Base-by-base conservation (phyloP, 2,329 filamentous ascomycete species). In the Hypoxylon sp. region DNA sequence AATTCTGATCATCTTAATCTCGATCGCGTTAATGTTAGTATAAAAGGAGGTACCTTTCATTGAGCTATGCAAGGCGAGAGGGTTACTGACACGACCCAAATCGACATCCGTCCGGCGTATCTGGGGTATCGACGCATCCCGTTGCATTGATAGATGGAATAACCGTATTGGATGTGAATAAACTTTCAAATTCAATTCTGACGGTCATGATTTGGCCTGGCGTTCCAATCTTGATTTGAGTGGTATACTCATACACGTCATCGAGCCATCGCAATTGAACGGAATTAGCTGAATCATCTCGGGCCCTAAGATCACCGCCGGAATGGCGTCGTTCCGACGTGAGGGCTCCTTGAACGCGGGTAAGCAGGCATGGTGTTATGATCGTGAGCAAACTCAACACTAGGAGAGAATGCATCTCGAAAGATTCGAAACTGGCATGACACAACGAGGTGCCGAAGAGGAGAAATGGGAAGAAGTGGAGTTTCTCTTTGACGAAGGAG, bases 71-170 rank as follows among this genome's bases (percentile, higher is more conserved):
- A 19, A 23, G 9, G 14, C 17, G 34, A 10, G 25, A 21, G 9
- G 30, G 6, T 32, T 9, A 56, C 52, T 56, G 5, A 56, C 52
- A 56, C 23, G 52, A 56, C 19, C 52, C 52, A 28, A 56, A 56
- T 2, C 3, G 52, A 56, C 52, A 56, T 2, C 9, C 13, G 7
- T 9, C 25, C 14, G 49, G 10, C 5, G 30, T 25, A 38, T 43
- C 56, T 5, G 56, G 28, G 13, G 19, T 50, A 14, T 50, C 30
- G 13, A 30, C 23, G 14, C 45, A 59, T 17, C 32, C 21, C 17
- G 45, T 50, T 17, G 45, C 34, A 14, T 50, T 59, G 30, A 32
- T 50, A 21, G 56, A 41, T 21, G 56, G 38, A 30, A 59, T 43
- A 14, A 50, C 7, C 3, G 56, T 59, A 25, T 30, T 4, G n/a